Conservation (phyloP, 2,329 filamentous ascomycete genomes). For the Aspergillus hiratsukae region DNA sequence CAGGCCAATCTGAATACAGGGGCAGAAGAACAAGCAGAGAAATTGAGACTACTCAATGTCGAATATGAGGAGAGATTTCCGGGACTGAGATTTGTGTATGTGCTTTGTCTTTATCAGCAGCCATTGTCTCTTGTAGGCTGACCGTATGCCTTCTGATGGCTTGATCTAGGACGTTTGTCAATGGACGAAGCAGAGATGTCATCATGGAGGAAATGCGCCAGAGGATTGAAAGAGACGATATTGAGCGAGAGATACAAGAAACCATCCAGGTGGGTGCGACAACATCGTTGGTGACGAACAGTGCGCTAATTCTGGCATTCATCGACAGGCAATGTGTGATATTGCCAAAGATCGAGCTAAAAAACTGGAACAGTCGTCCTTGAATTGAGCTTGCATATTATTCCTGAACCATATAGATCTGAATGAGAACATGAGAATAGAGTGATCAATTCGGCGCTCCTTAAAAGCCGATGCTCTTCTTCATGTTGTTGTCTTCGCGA, state of each 20-base stretch:
- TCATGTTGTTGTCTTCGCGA: not conserved
- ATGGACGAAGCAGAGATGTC: constrained; percentile 66
- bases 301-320: constrained; percentile 1
- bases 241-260: constrained; percentile 63
- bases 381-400: constrained; percentile 4
- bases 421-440: not conserved
- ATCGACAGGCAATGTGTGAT: constrained; percentile 76
- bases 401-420: no score
- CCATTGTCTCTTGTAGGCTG: not conserved
- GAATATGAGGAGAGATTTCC: constrained; percentile 75
- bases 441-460: not conserved
- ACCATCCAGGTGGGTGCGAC: constrained; percentile 62
- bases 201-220: constrained; percentile 79
- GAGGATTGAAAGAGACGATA: constrained; percentile 66
- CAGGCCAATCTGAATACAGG: constrained; percentile 67
- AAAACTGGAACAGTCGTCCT: constrained; percentile 49
- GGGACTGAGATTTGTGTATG: constrained; percentile 68
- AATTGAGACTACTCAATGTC: constrained; percentile 62
- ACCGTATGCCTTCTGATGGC: not conserved
- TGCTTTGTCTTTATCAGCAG: not conserved
- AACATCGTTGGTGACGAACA: not conserved
- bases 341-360: constrained; percentile 76
- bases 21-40: constrained; percentile 38
- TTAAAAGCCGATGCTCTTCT: not conserved
- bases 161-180: constrained; percentile 70